phyloP scores from a whole-genome alignment of 208 protist genomes.

The Tritrichomonas foetus region DNA sequence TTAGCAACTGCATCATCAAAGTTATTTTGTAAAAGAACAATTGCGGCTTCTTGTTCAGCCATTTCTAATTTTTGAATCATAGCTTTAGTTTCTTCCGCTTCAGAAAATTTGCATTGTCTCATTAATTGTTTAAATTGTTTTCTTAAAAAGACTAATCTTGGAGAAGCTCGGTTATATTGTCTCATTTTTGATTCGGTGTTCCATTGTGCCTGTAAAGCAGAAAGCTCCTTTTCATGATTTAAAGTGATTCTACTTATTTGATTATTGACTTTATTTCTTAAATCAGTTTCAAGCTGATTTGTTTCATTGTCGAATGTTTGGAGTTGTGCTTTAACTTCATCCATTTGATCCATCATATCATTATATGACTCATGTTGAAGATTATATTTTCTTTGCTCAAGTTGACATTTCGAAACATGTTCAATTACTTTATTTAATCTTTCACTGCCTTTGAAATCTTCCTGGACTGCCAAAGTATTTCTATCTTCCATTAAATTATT shows the following conservation, averaged over 20 bases:
- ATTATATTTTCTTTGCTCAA: neutral
- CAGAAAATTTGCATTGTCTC: neutral
- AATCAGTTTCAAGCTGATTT: neutral
- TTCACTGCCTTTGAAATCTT: neutral
- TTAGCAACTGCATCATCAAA: neutral
- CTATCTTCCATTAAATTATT: neutral
- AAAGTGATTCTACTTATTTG: neutral
- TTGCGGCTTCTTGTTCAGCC: neutral
- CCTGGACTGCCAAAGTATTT: neutral
- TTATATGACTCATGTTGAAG: neutral
- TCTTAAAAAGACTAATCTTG: neutral
- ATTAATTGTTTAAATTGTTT: neutral
- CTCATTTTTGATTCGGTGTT: neutral
- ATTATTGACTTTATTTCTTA: neutral
- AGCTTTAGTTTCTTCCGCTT: neutral
- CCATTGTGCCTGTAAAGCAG: neutral
- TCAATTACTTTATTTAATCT: neutral
- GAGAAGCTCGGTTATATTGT: neutral
- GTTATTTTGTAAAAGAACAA: neutral
- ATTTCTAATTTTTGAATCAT: neutral
- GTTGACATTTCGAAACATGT: neutral
- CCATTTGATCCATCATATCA: neutral
- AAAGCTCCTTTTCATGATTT: neutral
- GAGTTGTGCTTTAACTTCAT: neutral
- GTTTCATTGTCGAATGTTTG: neutral